A percentile compares a stretch with the other conserved stretches of the same genome.
Evolutionary conservation across 1,139 yeast species (phyloP).

Genomic region (Geotrichum australiense): DNA sequence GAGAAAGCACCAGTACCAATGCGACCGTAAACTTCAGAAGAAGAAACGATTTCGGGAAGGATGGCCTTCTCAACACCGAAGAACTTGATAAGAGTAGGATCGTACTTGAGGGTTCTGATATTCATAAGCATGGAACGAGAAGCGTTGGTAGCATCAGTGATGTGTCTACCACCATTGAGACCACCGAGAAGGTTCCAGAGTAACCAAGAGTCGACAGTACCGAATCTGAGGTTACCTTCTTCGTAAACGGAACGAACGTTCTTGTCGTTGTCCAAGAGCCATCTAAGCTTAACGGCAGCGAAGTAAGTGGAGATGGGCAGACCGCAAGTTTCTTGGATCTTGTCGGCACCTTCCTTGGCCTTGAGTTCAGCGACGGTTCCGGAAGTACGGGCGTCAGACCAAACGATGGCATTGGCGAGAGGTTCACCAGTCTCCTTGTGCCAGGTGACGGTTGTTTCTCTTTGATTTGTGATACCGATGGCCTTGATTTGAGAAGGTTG

Average conservation of each 20-base stretch:
- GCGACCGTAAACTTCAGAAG: constrained; percentile 71
- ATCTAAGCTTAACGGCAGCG: constrained; percentile 81
- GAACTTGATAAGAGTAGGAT: constrained; percentile 63
- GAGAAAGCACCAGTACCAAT: constrained; percentile 29
- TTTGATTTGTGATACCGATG: constrained; percentile 88
- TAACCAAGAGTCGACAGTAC: constrained; percentile 93
- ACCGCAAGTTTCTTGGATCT: constrained; percentile 64
- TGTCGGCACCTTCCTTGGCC: constrained; percentile 52
- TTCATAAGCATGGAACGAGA: constrained; percentile 88
- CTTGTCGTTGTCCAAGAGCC: constrained; percentile 79
- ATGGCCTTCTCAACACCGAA: constrained; percentile 65
- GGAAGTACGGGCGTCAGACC: constrained; percentile 91
- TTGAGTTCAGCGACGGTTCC: constrained; percentile 61
- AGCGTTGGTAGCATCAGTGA: constrained; percentile 88
- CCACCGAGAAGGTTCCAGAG: constrained; percentile 77
- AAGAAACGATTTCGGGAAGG: constrained; percentile 73
- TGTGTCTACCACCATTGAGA: constrained; percentile 41
- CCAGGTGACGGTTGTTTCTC: constrained; percentile 93
- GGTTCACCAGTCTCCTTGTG: constrained; percentile 76
- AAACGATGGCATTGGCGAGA: constrained; percentile 79
- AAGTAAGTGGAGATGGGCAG: constrained; percentile 86
- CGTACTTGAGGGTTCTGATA: constrained; percentile 67
- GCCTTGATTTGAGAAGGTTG: constrained; percentile 31
- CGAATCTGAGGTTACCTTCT: constrained; percentile 74
- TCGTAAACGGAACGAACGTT: constrained; percentile 66